Base-by-base conservation (phyloP, 306 rosid species). In the Pachyrhizus erosus region DNA sequence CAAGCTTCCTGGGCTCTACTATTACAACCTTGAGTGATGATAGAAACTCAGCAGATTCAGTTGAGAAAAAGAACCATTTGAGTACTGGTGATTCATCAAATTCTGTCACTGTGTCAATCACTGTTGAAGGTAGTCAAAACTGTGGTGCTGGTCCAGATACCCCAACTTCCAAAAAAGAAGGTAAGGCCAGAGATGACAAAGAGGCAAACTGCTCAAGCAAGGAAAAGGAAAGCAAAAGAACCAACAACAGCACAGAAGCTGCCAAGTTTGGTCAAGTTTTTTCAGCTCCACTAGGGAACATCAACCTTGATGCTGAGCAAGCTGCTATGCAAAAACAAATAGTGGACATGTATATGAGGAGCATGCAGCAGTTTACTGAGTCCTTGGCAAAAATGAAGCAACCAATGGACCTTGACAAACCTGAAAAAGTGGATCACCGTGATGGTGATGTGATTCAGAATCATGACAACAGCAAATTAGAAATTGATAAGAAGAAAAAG, bases 311-410 rank as follows among this genome's bases (percentile, higher is more conserved):
- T 70, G 94, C 91, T 13, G 98, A 94, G 85, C 93, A 92, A 31
- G 85, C 91, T 73, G 92, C 91, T 60, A 91, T 92, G 97, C 97
- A 94, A 78, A 88, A 94, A 77, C 98, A 94, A 58, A 92, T 94
- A 81, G 95, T 92, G 49, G 95, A 94, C 81, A 91, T 94, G 98
- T 92, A 94, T 73, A 91, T 91, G 97, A 92, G 90, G 70, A 94
- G 97, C 80, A 94, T 92, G 98, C 97, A 92, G 27, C 98, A 92
- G 12, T 92, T 94, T 61, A 92, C 95, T 0, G 94, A 94, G 86
- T 94, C 97, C 15, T 87, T 94, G 84, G 97, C 92, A 65, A 90
- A 91, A 48, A 94, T 94, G 98, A 92, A 94, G 86, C 98, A 92
- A 18, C 97, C 98, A 5, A 92, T 92, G 97, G 92, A 94, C 58